These are phyloP conservation scores for Metarhizium robertsii DNA, from an alignment of 2,329 filamentous ascomycete species.

Conservation along the genomic window DNA sequence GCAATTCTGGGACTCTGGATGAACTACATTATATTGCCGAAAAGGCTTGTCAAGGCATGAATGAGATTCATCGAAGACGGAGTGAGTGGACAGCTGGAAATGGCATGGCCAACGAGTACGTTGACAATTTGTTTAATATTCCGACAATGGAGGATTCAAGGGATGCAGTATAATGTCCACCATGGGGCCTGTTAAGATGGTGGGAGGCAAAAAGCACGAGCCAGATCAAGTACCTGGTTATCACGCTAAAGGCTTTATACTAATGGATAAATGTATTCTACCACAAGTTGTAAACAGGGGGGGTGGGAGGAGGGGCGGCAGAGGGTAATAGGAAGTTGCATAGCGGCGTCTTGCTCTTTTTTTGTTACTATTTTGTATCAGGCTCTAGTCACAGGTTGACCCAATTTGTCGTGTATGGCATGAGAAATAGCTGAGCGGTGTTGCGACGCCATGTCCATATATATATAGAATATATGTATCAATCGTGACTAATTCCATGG, in stretches of 20 bases:
- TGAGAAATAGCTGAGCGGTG: background rate
- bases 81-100: constrained; percentile 20
- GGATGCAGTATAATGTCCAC: background rate
- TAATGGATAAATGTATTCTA: no score
- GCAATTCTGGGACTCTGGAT: constrained; percentile 32
- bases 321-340: background rate
- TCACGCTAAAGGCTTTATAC: no score
- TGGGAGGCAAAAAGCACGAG: no score
- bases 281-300: no score
- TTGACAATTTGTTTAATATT: constrained; percentile 17
- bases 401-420: background rate
- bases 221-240: no score
- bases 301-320: no score
- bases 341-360: background rate
- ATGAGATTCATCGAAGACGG: constrained; percentile 28
- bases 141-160: constrained; percentile 6
- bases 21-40: constrained; percentile 35
- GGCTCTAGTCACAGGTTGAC: background rate
- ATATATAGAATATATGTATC: background rate
- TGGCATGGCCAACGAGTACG: constrained; percentile 21
- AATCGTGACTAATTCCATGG: background rate
- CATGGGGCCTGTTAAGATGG: background rate
- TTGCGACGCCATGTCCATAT: background rate
- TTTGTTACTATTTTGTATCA: background rate
- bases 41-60: constrained; percentile 33